These are phyloP conservation scores for Nectriaceae sp. DNA, from an alignment of 2,329 filamentous ascomycete genomes.

Conservation along the genomic window DNA sequence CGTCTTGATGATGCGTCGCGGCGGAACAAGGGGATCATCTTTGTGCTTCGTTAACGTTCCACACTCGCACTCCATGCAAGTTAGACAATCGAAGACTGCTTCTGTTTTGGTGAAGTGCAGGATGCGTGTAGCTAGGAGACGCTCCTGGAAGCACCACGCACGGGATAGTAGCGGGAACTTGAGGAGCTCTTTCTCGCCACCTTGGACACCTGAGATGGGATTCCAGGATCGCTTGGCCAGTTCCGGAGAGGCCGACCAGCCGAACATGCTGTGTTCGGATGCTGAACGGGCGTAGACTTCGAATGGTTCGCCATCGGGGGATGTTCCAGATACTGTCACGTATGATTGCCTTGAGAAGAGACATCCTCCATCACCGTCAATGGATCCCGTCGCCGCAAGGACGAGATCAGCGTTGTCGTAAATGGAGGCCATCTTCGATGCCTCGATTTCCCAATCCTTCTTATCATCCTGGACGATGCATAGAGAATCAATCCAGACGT, in stretches of 20 bases:
- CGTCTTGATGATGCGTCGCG: constrained; percentile 22
- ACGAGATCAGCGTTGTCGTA: constrained; percentile 28
- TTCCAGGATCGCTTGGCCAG: constrained; percentile 11
- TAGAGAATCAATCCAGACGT: constrained; percentile 30
- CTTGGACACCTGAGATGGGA: background rate
- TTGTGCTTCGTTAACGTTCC: constrained; percentile 18
- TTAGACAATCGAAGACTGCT: constrained; percentile 26
- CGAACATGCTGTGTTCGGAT: constrained; percentile 14
- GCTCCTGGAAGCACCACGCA: constrained; percentile 34
- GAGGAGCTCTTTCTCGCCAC: background rate
- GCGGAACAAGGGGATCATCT: constrained; percentile 13
- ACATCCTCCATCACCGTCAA: constrained; percentile 20
- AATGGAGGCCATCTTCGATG: constrained; percentile 29
- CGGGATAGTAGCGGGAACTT: constrained; percentile 22
- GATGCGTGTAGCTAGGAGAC: constrained; percentile 26
- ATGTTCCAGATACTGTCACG: constrained; percentile 13
- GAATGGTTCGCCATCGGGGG: constrained; percentile 10
- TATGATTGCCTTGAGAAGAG: constrained; percentile 16
- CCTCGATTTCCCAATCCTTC: constrained; percentile 27
- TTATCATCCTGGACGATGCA: constrained; percentile 30
- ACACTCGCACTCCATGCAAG: constrained; percentile 27
- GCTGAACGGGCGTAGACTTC: constrained; percentile 17
- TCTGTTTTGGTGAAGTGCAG: constrained; percentile 31
- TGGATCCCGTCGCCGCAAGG: constrained; percentile 23
- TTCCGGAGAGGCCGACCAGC: constrained; percentile 7